A percentile compares a stretch with the other conserved stretches of the same genome.
phyloP scores from a whole-genome alignment of 176 grass and related monocot genomes.

The Thalia dealbata region DNA sequence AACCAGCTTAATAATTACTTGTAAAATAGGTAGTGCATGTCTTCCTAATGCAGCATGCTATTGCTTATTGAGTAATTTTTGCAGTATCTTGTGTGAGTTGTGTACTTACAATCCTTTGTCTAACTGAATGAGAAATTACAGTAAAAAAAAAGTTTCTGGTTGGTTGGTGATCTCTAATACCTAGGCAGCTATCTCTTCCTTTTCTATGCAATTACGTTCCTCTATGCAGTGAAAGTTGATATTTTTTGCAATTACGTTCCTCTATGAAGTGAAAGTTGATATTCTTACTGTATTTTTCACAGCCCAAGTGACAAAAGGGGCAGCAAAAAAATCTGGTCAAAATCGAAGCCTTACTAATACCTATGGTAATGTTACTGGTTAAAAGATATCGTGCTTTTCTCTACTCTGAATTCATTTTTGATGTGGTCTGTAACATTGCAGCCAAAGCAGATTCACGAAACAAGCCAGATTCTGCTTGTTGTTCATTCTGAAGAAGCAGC shows the following conservation, averaged over 20 bases:
- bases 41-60: no score
- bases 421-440: background rate
- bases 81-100: no score
- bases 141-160: no score
- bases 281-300: background rate
- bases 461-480: background rate
- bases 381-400: background rate
- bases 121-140: no score
- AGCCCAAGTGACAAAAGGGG: background rate
- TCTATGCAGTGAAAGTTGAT: no score
- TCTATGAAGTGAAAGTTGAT: background rate
- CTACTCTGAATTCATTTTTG: background rate
- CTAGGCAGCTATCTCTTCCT: background rate
- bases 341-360: background rate
- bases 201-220: no score
- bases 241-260: background rate
- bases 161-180: background rate
- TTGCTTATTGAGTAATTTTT: no score
- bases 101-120: no score
- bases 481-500: background rate
- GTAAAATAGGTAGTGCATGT: no score
- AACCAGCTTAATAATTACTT: no score
- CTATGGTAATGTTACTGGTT: slow-evolving; percentile 7
- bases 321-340: slow-evolving; percentile 9
- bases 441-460: background rate